These are phyloP conservation scores for Begonia peltatifolia DNA, from an alignment of 306 rosid genomes.

Conservation along the genomic window DNA sequence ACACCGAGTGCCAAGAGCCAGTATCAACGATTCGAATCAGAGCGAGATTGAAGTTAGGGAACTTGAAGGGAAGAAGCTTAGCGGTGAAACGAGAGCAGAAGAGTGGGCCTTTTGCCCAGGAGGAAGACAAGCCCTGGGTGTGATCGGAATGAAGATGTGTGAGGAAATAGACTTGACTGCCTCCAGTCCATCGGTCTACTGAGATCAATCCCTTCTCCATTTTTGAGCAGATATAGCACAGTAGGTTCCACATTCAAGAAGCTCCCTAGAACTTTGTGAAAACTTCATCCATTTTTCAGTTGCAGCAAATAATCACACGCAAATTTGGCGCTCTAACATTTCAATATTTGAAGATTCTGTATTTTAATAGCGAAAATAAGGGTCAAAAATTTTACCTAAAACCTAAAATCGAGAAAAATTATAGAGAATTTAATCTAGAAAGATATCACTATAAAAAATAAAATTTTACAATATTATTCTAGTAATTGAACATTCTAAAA, in stretches of 20 bases:
- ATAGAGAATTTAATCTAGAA: no score
- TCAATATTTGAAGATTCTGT: no score
- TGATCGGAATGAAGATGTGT: constrained; percentile 79
- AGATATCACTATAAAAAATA: no score
- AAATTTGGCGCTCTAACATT: no score
- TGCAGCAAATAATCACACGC: no score
- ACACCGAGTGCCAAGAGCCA: constrained; percentile 31
- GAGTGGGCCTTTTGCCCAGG: constrained; percentile 47
- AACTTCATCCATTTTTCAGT: neutral
- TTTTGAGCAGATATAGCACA: neutral
- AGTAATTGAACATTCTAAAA: no score
- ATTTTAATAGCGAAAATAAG: no score
- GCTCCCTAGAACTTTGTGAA: neutral
- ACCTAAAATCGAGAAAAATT: no score
- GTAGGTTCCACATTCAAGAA: neutral
- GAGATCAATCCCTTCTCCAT: constrained; percentile 48
- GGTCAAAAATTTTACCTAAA: no score
- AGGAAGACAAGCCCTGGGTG: constrained; percentile 43
- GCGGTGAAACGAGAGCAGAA: constrained; percentile 60
- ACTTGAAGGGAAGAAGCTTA: constrained; percentile 46
- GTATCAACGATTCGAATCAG: constrained; percentile 34
- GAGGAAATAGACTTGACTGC: constrained; percentile 51
- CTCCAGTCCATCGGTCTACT: constrained; percentile 46
- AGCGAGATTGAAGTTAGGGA: constrained; percentile 42
- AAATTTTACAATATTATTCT: no score